These are phyloP conservation scores for Aspergillus sp. DNA, from an alignment of 2,329 filamentous ascomycete species.

Conservation along the genomic window DNA sequence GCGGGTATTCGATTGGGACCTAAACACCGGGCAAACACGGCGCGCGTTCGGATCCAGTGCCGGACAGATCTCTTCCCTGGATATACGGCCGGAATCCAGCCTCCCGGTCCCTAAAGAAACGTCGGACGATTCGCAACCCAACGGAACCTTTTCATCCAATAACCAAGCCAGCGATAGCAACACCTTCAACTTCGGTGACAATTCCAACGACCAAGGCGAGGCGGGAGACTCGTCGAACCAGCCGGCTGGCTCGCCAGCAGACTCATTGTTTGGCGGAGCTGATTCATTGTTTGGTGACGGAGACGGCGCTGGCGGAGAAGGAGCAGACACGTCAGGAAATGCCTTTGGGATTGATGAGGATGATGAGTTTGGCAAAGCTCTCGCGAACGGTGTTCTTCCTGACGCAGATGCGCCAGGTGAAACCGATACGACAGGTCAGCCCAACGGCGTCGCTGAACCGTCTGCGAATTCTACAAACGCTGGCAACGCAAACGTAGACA, in stretches of 20 bases:
- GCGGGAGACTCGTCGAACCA: conserved; percentile 53
- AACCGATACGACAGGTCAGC: conserved; percentile 24
- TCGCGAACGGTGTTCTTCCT: conserved; percentile 61
- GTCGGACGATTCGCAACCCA: conserved; percentile 50
- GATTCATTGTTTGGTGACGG: conserved; percentile 89
- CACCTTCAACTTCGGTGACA: conserved; percentile 49
- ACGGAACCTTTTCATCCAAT: conserved; percentile 74
- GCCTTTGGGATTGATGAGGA: conserved; percentile 79
- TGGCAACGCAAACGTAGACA: conserved; percentile 7
- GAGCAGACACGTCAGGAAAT: conserved; percentile 54
- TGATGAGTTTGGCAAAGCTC: conserved; percentile 74
- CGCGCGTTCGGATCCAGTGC: conserved; percentile 75
- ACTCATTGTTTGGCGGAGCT: conserved; percentile 81
- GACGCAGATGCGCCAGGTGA: conserved; percentile 46
- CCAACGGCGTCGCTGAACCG: conserved; percentile 17
- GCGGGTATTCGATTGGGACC: conserved; percentile 88
- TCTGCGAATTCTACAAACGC: conserved; percentile 4
- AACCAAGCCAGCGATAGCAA: conserved; percentile 63
- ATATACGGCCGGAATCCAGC: conserved; percentile 75
- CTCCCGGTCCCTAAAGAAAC: conserved; percentile 74
- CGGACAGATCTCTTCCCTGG: conserved; percentile 83
- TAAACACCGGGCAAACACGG: conserved; percentile 78
- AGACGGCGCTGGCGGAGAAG: conserved; percentile 53
- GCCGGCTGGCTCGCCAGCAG: conserved; percentile 64
- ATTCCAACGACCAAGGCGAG: conserved; percentile 34